Base-by-base conservation (phyloP, 208 protist genomes). In the Acanthamoeba castellanii region DNA sequence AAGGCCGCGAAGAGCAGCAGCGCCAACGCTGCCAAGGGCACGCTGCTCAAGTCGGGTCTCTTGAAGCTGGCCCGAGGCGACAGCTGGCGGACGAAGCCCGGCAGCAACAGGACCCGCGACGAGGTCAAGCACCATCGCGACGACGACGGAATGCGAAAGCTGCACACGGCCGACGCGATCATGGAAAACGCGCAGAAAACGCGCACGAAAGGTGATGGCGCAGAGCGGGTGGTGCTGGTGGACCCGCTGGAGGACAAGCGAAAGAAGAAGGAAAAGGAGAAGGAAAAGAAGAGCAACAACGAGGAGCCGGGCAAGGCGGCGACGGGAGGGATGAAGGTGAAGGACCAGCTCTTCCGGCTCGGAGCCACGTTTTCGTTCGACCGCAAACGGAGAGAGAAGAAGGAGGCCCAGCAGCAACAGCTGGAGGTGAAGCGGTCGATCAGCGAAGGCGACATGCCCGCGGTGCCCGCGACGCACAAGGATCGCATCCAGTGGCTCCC, bases 401-500 rank as follows among this genome's bases (percentile, higher is more conserved):
- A 20, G 30, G 66, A 72, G 13, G 66, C 30, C 30, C 25, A 14
- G 30, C 30, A 30, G 66, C 66, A 16, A 57, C 13, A 57, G 8
- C 27, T 22, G 18, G 66, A 37, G 5, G 66, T 37, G 11, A 72
- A 82, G 74, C 74, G 74, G 4, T 55, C 42, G 20, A 30, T 45
- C 74, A 82, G 74, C 74, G 74, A 82, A 3, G 74, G 74, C 34
- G 18, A 82, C 2, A 82, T 82, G 74, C 74, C 74, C 11, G 70
- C 59, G n/a, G 11, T 82, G 74, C 45, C 42, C 9, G 1, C 74
- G 0, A 13, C 42, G 22, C 34, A 50, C 32, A 82, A 52, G 74
- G 74, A 82, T 20, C 74, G 74, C 42, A 82, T 82, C 45, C 74
- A 82, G 25, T 82, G 74, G 74, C 16, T 34, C 37, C 74, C 74